Evolutionary conservation across 2,329 filamentous ascomycete species (phyloP).

Genomic region (Sclerotinia minor): DNA sequence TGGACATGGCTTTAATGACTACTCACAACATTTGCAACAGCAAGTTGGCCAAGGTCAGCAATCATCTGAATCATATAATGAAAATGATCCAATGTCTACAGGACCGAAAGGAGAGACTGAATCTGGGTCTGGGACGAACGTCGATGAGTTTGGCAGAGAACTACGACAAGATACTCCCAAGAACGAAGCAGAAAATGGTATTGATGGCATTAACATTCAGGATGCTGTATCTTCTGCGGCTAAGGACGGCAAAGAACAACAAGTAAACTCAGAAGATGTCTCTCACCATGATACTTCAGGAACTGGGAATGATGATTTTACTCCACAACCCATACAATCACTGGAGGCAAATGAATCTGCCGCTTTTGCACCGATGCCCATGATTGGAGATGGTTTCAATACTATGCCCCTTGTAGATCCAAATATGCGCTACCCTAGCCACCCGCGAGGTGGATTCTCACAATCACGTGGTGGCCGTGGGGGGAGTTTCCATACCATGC

Average conservation of each 20-base stretch:
- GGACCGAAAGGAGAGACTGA: conserved; percentile 38
- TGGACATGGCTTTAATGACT: conserved; percentile 39
- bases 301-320: conserved; percentile 27
- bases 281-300: conserved; percentile 25
- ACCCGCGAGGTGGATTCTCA: conserved; percentile 37
- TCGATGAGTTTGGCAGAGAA: conserved; percentile 44
- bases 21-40: conserved; percentile 38
- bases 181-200: conserved; percentile 19
- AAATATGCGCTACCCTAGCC: conserved; percentile 34
- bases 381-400: conserved; percentile 34
- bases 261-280: conserved; percentile 29
- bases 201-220: conserved; percentile 13
- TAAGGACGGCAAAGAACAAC: conserved; percentile 25
- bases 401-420: conserved; percentile 25
- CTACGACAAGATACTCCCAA: conserved; percentile 36
- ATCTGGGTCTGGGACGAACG: conserved; percentile 32
- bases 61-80: conserved; percentile 37
- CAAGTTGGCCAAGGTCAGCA: conserved; percentile 36
- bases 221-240: conserved; percentile 22
- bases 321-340: conserved; percentile 40
- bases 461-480: conserved; percentile 42
- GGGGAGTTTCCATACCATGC: conserved; percentile 44
- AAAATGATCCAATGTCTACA: conserved; percentile 37
- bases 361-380: conserved; percentile 61
- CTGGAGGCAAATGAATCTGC: conserved; percentile 37